These are phyloP conservation scores for Candida oleophila DNA, from an alignment of 805 yeast genomes.

Conservation along the genomic window DNA sequence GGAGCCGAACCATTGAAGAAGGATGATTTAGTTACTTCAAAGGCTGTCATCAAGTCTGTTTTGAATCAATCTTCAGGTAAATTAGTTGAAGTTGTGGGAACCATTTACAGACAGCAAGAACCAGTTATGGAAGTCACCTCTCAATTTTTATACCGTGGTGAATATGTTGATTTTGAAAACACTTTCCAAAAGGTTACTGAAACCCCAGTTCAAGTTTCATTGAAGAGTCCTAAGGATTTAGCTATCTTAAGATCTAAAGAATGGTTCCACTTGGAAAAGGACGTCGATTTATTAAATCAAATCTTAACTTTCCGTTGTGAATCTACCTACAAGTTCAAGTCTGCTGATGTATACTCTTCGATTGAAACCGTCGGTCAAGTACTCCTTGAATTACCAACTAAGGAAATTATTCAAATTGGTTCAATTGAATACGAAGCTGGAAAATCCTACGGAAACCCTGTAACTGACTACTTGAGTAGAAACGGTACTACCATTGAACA, in stretches of 20 bases:
- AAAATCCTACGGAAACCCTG: slow-evolving; percentile 95
- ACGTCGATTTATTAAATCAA: slow-evolving; percentile 70
- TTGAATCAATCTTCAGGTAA: slow-evolving; percentile 91
- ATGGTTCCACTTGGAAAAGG: slow-evolving; percentile 87
- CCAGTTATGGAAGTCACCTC: slow-evolving; percentile 94
- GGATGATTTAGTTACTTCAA: slow-evolving; percentile 81
- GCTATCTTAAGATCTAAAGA: slow-evolving; percentile 94
- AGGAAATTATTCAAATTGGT: slow-evolving; percentile 83
- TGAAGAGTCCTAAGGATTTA: slow-evolving; percentile 79
- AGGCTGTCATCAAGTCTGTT: slow-evolving; percentile 85
- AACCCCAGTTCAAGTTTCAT: slow-evolving; percentile 77
- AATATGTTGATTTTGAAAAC: slow-evolving; percentile 81
- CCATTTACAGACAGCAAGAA: slow-evolving; percentile 68
- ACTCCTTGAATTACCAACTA: slow-evolving; percentile 84
- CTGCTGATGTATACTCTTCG: slow-evolving; percentile 70
- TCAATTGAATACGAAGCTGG: slow-evolving; percentile 86
- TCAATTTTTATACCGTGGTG: slow-evolving; percentile 95
- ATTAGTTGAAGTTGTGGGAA: slow-evolving; percentile 92
- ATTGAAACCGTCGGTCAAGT: slow-evolving; percentile 86
- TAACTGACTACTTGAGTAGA: slow-evolving; percentile 87
- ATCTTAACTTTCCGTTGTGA: slow-evolving; percentile 86
- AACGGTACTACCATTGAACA: slow-evolving; percentile 93
- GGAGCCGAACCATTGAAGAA: slow-evolving; percentile 87
- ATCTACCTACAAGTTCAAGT: slow-evolving; percentile 79
- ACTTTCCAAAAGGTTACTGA: slow-evolving; percentile 88